Evolutionary conservation across 345 rosid genomes (phyloP).

Genomic region (Salix suchowensis): DNA sequence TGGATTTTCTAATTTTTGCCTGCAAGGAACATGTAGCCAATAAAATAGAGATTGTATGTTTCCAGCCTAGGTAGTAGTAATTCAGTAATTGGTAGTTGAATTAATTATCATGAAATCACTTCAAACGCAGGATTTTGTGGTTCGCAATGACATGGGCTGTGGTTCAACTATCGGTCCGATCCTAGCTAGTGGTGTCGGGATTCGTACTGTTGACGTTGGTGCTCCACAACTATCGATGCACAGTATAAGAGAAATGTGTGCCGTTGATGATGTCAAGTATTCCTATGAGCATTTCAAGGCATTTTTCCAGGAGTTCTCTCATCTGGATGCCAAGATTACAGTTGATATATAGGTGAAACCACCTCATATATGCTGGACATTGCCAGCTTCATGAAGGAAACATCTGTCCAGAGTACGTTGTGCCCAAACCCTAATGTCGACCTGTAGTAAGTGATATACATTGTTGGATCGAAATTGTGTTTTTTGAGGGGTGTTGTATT

Average conservation of each 20-base stretch:
- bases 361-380: neutral
- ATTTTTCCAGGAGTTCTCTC: conserved; percentile 61
- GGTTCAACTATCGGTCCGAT: conserved; percentile 98
- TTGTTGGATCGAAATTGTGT: neutral
- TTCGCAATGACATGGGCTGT: conserved; percentile 89
- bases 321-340: conserved; percentile 58
- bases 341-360: conserved; percentile 36
- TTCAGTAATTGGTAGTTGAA: neutral
- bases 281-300: conserved; percentile 93
- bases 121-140: conserved; percentile 75
- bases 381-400: neutral
- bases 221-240: conserved; percentile 98
- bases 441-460: neutral
- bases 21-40: neutral
- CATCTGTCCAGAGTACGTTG: neutral
- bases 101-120: conserved; percentile 5
- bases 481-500: neutral
- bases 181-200: conserved; percentile 87
- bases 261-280: conserved; percentile 69
- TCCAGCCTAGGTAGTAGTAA: neutral
- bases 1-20: neutral
- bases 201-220: conserved; percentile 92
- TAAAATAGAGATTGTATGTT: neutral
- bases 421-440: neutral
- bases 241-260: conserved; percentile 96